phyloP scores from a whole-genome alignment of 2,329 filamentous ascomycete species.

The Colletotrichum theobromicola region DNA sequence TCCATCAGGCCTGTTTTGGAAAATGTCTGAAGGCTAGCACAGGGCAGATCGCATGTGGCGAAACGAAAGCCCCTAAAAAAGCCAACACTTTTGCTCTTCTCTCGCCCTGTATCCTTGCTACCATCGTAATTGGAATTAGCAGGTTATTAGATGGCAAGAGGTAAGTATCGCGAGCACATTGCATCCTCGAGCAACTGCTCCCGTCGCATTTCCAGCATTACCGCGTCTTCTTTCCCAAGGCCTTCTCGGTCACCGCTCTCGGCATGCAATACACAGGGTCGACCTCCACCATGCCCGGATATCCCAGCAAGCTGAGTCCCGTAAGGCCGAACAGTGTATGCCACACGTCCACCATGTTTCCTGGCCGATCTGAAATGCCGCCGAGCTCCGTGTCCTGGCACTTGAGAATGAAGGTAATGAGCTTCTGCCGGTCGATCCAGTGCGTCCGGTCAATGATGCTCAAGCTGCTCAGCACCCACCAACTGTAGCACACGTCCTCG shows the following conservation, averaged over 20 bases:
- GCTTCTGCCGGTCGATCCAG: conserved; percentile 88
- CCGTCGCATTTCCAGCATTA: neutral
- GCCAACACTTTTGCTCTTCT: conserved; percentile 54
- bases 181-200: neutral
- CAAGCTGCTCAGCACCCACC: conserved; percentile 95
- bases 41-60: conserved; percentile 28
- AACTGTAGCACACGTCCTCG: conserved; percentile 98
- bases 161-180: conserved; percentile 11
- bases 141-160: conserved; percentile 78
- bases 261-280: conserved; percentile 91
- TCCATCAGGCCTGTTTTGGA: conserved; percentile 3
- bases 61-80: conserved; percentile 30
- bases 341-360: conserved; percentile 96
- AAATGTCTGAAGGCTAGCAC: conserved; percentile 28
- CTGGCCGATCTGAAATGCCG: conserved; percentile 88
- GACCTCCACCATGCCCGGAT: conserved; percentile 77
- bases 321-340: conserved; percentile 91
- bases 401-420: conserved; percentile 81
- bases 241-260: conserved; percentile 65
- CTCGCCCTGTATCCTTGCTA: conserved; percentile 74
- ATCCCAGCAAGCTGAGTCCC: conserved; percentile 83
- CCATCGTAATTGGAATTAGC: conserved; percentile 52
- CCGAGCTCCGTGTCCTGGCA: conserved; percentile 88
- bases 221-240: conserved; percentile 41
- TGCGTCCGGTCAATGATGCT: conserved; percentile 87